Evolutionary conservation across 345 rosid species (phyloP).

Genomic region (Anacardium occidentale): DNA sequence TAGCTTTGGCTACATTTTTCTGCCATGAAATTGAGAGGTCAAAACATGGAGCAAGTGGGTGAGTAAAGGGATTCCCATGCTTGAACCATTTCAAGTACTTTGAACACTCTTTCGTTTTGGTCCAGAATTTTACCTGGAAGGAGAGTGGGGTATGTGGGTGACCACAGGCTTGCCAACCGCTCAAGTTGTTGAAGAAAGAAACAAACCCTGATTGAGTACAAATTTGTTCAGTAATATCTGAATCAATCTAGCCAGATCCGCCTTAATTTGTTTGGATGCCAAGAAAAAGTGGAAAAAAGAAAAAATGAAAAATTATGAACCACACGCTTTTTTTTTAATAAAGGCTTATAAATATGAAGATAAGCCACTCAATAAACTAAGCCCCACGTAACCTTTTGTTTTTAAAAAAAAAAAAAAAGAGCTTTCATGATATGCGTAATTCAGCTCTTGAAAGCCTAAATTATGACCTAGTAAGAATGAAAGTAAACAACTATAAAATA

Average conservation of each 20-base stretch:
- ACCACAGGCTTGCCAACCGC: neutral
- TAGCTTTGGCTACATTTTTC: neutral
- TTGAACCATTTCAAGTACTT: neutral
- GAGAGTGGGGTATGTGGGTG: neutral
- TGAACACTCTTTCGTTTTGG: neutral
- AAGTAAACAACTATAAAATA: too few relatives aligned
- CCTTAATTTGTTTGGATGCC: slow-evolving; percentile 1
- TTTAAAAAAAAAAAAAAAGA: neutral
- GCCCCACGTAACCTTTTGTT: slow-evolving; percentile 1
- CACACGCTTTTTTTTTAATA: neutral
- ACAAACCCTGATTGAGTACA: neutral
- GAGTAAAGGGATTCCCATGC: neutral
- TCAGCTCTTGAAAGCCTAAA: slow-evolving; percentile 1
- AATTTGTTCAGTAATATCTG: neutral
- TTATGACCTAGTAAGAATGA: neutral
- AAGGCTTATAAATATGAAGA: neutral
- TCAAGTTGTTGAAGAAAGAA: neutral
- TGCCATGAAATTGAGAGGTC: neutral
- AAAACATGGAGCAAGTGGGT: slow-evolving; percentile 3
- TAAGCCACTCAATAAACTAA: neutral
- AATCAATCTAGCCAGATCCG: neutral
- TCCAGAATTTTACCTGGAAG: neutral
- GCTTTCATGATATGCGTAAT: neutral
- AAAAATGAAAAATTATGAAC: slow-evolving; percentile 1
- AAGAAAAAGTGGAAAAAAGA: neutral